These are phyloP conservation scores for Malus sieversii DNA, from an alignment of 306 rosid genomes.

Conservation along the genomic window DNA sequence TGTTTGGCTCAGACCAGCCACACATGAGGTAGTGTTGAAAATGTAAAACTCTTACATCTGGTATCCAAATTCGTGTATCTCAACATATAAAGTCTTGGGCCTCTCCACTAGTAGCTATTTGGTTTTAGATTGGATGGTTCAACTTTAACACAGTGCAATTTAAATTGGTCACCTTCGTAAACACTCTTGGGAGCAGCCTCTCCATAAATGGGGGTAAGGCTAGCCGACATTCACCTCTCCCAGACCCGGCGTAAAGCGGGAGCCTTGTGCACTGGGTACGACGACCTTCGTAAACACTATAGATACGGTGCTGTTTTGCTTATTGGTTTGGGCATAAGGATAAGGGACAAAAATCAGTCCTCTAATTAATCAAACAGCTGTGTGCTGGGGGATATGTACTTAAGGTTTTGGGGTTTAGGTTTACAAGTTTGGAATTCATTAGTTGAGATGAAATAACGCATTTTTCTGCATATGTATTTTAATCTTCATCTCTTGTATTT, in stretches of 20 bases:
- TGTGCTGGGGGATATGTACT: background rate
- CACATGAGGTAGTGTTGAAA: background rate
- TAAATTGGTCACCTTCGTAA: background rate
- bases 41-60: too few relatives aligned
- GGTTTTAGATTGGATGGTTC: background rate
- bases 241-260: too few relatives aligned
- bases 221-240: too few relatives aligned
- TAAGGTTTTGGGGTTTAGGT: too few relatives aligned
- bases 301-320: background rate
- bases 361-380: background rate
- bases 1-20: background rate
- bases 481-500: slow-evolving; percentile 12
- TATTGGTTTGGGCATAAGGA: background rate
- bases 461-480: slow-evolving; percentile 11
- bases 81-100: background rate
- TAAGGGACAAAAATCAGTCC: background rate
- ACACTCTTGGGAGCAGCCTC: too few relatives aligned
- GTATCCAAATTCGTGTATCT: too few relatives aligned
- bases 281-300: background rate
- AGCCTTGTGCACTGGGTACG: too few relatives aligned
- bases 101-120: background rate
- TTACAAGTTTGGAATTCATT: background rate
- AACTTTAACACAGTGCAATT: background rate
- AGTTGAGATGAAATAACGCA: background rate
- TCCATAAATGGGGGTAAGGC: too few relatives aligned